Conservation (phyloP, 176 grass and related monocot species). For the Oryza officinalis region DNA sequence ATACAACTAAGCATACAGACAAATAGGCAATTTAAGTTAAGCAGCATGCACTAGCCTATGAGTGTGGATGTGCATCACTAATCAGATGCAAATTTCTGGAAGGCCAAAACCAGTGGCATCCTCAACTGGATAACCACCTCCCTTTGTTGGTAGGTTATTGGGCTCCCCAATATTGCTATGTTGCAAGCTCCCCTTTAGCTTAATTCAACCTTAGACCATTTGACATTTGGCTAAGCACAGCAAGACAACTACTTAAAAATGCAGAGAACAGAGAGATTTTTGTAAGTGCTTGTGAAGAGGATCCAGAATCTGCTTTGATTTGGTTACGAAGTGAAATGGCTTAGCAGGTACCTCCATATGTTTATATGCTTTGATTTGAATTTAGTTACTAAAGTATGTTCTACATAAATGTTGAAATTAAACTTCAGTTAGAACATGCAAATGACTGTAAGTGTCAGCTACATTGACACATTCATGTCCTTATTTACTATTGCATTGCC, state of each 20-base stretch:
- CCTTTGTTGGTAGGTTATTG: slow-evolving; percentile 44
- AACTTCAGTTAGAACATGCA: too few relatives aligned
- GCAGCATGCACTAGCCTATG: slow-evolving; percentile 38
- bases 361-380: too few relatives aligned
- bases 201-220: slow-evolving; percentile 35
- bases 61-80: slow-evolving; percentile 36
- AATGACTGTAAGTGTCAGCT: too few relatives aligned
- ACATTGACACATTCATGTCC: too few relatives aligned
- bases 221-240: slow-evolving; percentile 50
- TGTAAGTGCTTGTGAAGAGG: too few relatives aligned
- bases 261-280: too few relatives aligned
- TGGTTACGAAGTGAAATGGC: too few relatives aligned
- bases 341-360: too few relatives aligned
- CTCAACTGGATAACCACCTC: slow-evolving; percentile 33
- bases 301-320: too few relatives aligned
- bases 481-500: too few relatives aligned
- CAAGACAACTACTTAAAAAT: slow-evolving; percentile 12
- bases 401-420: too few relatives aligned
- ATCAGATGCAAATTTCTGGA: slow-evolving; percentile 29
- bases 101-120: slow-evolving; percentile 27
- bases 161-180: slow-evolving; percentile 48
- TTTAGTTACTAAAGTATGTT: too few relatives aligned
- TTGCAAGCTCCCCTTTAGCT: slow-evolving; percentile 25
- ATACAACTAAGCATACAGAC: slow-evolving; percentile 32
- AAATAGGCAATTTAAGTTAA: slow-evolving; percentile 34